Percentiles rank a stretch among this genome's conserved stretches.
Evolutionary conservation across 768 basidiomycete genomes (phyloP).

Genomic region (Lactarius akahatsu): DNA sequence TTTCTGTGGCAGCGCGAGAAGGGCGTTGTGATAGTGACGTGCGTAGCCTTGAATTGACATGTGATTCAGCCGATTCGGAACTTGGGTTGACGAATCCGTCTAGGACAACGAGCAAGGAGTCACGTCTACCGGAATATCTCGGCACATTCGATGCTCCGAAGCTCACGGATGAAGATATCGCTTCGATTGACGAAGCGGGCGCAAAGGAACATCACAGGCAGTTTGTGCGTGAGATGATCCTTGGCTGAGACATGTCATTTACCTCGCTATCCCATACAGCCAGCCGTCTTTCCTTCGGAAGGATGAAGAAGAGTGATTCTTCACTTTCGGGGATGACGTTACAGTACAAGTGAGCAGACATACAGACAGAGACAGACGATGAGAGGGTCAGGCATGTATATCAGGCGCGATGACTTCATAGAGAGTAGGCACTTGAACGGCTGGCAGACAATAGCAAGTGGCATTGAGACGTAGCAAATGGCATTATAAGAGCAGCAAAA

Average conservation of each 20-base stretch:
- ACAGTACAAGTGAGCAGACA: not conserved
- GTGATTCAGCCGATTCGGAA: not conserved
- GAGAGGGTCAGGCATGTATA: not conserved
- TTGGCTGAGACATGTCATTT: not conserved
- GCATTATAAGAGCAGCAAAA: too few species aligned
- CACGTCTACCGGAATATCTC: constrained; percentile 50
- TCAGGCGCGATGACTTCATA: not conserved
- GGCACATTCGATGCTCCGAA: constrained; percentile 43
- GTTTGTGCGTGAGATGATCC: constrained; percentile 30
- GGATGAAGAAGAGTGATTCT: not conserved
- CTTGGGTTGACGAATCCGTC: not conserved
- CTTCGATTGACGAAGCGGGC: constrained; percentile 34
- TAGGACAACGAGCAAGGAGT: constrained; percentile 43
- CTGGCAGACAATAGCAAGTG: too few species aligned
- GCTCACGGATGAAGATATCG: constrained; percentile 34
- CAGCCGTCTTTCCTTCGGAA: not conserved
- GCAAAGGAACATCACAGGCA: constrained; percentile 34
- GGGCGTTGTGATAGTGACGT: constrained; percentile 38
- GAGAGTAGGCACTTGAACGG: not conserved
- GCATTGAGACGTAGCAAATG: too few species aligned
- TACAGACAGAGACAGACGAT: not conserved
- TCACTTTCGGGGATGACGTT: not conserved
- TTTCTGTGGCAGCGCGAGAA: constrained; percentile 37
- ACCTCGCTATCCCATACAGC: not conserved
- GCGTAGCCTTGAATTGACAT: constrained; percentile 22